Conservation (phyloP, 1,139 yeast genomes). For the Ogataea hybrid region DNA sequence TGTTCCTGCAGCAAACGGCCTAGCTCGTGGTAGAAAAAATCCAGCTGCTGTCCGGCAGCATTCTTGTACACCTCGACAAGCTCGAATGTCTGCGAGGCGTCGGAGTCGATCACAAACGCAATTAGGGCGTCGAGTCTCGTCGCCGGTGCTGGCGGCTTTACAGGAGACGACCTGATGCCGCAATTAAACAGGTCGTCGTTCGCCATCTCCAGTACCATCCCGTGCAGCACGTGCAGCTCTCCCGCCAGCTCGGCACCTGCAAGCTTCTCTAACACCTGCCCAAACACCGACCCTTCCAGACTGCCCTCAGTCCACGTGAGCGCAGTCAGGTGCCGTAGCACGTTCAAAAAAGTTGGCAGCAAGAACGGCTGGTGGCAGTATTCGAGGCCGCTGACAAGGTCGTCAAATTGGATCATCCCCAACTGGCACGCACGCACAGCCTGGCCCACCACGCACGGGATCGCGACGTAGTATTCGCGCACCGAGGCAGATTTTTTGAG, state of each 20-base stretch:
- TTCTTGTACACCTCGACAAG: constrained; percentile 13
- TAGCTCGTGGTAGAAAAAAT: constrained; percentile 22
- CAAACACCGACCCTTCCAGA: constrained; percentile 11
- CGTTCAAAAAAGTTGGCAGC: constrained; percentile 43
- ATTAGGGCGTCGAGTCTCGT: constrained; percentile 7
- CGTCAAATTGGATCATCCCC: constrained; percentile 49
- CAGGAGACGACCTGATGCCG: constrained; percentile 5
- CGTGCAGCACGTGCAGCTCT: constrained; percentile 22
- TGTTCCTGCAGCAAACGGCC: constrained; percentile 12
- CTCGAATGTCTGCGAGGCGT: constrained; percentile 16
- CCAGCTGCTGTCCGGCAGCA: constrained; percentile 16
- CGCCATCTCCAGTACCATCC: constrained; percentile 19
- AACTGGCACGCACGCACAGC: constrained; percentile 60
- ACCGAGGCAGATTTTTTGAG: constrained; percentile 59
- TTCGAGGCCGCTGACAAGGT: constrained; percentile 56
- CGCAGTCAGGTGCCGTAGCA: constrained; percentile 31
- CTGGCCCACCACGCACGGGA: constrained; percentile 75
- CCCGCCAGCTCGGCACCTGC: constrained; percentile 22
- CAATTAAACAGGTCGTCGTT: constrained; percentile 14
- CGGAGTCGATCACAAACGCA: constrained; percentile 10
- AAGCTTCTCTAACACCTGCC: constrained; percentile 21
- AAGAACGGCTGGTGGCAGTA: constrained; percentile 63
- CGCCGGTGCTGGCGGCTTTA: constrained; percentile 1
- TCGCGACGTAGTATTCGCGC: constrained; percentile 63
- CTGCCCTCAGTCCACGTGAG: constrained; percentile 20